Evolutionary conservation across 352 stramenopile genomes (phyloP).

Genomic region (Pythium biforme): DNA sequence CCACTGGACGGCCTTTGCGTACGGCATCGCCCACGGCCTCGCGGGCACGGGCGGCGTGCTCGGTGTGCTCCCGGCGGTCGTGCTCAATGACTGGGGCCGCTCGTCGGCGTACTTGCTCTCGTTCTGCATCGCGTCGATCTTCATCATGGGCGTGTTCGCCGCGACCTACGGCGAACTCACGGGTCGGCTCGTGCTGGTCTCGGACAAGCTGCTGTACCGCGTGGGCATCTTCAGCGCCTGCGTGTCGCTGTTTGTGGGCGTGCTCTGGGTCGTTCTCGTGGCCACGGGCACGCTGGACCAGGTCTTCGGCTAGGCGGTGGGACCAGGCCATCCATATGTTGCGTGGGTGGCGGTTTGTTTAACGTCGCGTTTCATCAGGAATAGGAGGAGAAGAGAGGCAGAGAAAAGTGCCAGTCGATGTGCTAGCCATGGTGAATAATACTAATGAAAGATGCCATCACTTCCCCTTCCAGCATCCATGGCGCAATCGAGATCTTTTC

Average conservation of each 20-base stretch:
- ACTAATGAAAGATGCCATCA: too few relatives aligned
- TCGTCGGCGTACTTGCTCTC: constrained; percentile 60
- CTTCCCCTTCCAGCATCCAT: not conserved
- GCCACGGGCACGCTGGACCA: constrained; percentile 38
- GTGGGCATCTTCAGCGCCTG: constrained; percentile 39
- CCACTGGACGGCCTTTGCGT: constrained; percentile 44
- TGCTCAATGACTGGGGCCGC: constrained; percentile 48
- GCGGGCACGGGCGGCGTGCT: constrained; percentile 49
- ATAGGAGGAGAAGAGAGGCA: too few relatives aligned
- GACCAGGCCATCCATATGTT: not conserved
- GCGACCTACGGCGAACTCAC: constrained; percentile 51
- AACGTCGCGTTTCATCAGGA: constrained; percentile 2
- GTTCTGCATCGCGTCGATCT: constrained; percentile 69
- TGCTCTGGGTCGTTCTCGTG: constrained; percentile 47
- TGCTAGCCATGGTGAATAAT: too few relatives aligned
- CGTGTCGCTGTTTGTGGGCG: constrained; percentile 41
- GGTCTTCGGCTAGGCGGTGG: constrained; percentile 43
- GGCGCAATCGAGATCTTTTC: not conserved
- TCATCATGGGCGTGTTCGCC: constrained; percentile 81
- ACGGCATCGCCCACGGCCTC: constrained; percentile 74
- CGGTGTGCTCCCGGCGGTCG: constrained; percentile 69
- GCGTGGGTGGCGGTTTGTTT: not conserved
- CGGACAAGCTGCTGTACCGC: constrained; percentile 34
- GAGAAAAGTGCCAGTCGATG: too few relatives aligned
- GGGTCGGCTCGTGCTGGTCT: constrained; percentile 26